phyloP scores from a whole-genome alignment of 208 protist genomes.

The Trypanosoma lewisi region DNA sequence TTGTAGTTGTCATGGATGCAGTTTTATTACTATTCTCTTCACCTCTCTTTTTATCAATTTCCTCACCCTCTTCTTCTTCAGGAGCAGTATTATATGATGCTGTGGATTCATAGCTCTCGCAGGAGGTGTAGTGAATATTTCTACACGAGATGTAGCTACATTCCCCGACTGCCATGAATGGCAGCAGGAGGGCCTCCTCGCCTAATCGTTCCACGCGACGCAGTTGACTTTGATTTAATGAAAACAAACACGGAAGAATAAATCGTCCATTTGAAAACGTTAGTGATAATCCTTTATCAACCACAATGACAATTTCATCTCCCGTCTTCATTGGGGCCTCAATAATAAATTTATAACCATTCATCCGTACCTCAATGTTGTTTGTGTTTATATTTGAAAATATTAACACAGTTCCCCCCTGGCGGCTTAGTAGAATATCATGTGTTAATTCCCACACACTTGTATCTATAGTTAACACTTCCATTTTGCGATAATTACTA shows the following conservation, averaged over 20 bases:
- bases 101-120: constrained; percentile 13
- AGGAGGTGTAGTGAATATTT: constrained; percentile 48
- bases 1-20: too few relatives aligned
- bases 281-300: constrained; percentile 68
- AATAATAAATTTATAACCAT: constrained; percentile 51
- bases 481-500: constrained; percentile 3
- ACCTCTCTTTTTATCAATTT: too few relatives aligned
- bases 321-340: constrained; percentile 25
- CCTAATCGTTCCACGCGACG: constrained; percentile 28
- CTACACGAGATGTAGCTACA: constrained; percentile 67
- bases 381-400: constrained; percentile 70
- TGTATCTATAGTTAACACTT: constrained; percentile 15
- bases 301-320: constrained; percentile 50
- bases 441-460: constrained; percentile 17
- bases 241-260: constrained; percentile 35
- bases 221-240: constrained; percentile 1
- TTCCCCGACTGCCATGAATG: constrained; percentile 72
- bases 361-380: constrained; percentile 65
- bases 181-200: constrained; percentile 49
- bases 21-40: too few relatives aligned
- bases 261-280: constrained; percentile 61
- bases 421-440: constrained; percentile 33
- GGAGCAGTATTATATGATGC: neutral
- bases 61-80: neutral
- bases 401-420: constrained; percentile 49